A percentile compares a stretch with the other conserved stretches of the same genome.
Conservation (phyloP, 768 basidiomycete species). For the Kockovaella imperatae region DNA sequence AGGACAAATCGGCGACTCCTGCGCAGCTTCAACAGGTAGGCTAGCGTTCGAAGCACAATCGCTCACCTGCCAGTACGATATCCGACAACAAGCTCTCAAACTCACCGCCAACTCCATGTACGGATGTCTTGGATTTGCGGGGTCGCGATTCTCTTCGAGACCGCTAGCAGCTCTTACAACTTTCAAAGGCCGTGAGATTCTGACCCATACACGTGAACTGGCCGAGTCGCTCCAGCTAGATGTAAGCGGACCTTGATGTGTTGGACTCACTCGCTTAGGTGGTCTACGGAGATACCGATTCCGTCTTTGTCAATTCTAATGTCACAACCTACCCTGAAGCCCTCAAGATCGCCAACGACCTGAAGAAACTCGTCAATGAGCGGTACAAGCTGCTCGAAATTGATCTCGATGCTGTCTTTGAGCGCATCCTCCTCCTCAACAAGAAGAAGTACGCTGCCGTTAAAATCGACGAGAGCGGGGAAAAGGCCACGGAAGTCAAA, state of each 20-base stretch:
- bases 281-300: slow-evolving; percentile 97
- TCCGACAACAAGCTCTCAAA: slow-evolving; percentile 93
- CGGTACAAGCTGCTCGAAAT: slow-evolving; percentile 93
- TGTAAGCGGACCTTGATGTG: slow-evolving; percentile 50
- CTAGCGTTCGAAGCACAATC: background rate
- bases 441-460: slow-evolving; percentile 99
- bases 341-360: slow-evolving; percentile 76
- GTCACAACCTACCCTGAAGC: slow-evolving; percentile 81
- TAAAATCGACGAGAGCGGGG: slow-evolving; percentile 77
- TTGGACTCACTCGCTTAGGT: slow-evolving; percentile 55
- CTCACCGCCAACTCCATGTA: slow-evolving; percentile 99
- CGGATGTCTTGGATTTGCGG: slow-evolving; percentile 95
- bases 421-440: slow-evolving; percentile 81
- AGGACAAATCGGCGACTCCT: slow-evolving; percentile 60
- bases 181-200: slow-evolving; percentile 92
- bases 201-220: slow-evolving; percentile 84
- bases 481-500: slow-evolving; percentile 75
- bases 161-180: slow-evolving; percentile 97
- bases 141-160: slow-evolving; percentile 90
- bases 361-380: slow-evolving; percentile 96
- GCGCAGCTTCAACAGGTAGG: slow-evolving; percentile 76
- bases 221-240: slow-evolving; percentile 85
- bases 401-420: slow-evolving; percentile 88
- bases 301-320: slow-evolving; percentile 95
- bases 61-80: slow-evolving; percentile 63